Evolutionary conservation across 352 stramenopile species (phyloP).

Genomic region (Phytophthora capsici): DNA sequence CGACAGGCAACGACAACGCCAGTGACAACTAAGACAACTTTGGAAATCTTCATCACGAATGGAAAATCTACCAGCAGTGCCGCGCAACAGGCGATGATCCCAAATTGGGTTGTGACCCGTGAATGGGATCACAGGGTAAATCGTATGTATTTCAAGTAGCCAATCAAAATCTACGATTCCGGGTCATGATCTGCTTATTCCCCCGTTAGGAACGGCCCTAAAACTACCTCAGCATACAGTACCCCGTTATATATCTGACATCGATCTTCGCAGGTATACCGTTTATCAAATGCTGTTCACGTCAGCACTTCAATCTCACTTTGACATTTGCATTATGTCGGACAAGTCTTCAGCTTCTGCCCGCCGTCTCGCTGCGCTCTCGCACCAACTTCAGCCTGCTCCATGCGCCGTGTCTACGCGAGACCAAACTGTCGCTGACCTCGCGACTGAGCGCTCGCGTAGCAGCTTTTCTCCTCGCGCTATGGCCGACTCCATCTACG

Average conservation of each 20-base stretch:
- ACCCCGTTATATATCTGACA: background rate
- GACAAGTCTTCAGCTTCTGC: conserved; percentile 25
- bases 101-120: too few relatives aligned
- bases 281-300: background rate
- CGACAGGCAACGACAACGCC: too few relatives aligned
- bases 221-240: background rate
- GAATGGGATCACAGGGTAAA: too few relatives aligned
- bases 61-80: too few relatives aligned
- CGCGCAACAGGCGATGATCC: too few relatives aligned
- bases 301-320: conserved; percentile 15
- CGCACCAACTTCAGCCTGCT: conserved; percentile 49
- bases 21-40: too few relatives aligned
- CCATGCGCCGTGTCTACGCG: conserved; percentile 53
- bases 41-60: too few relatives aligned
- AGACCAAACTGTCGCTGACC: conserved; percentile 46
- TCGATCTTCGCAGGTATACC: background rate
- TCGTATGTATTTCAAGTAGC: too few relatives aligned
- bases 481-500: conserved; percentile 72
- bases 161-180: too few relatives aligned
- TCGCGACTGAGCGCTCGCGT: conserved; percentile 52
- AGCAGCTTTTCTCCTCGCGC: conserved; percentile 57
- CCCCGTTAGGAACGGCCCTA: too few relatives aligned
- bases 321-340: conserved; percentile 36
- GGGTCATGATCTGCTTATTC: too few relatives aligned
- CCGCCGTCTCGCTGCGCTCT: conserved; percentile 57